Evolutionary conservation across 1,284 basidiomycete species (phyloP).

Genomic region (Ceratobasidium sp.): DNA sequence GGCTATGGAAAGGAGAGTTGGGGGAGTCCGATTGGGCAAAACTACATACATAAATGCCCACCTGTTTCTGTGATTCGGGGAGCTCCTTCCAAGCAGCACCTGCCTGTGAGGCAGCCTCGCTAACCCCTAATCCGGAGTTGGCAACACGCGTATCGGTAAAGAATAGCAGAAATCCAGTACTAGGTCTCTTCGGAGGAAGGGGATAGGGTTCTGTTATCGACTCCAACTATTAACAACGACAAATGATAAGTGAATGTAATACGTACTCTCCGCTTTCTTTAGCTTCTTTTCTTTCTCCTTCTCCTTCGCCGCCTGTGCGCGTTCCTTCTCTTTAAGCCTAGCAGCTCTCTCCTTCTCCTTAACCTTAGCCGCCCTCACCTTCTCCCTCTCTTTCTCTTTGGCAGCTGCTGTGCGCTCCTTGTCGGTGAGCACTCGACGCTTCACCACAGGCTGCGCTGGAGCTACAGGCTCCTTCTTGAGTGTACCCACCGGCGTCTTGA

Average conservation of each 20-base stretch:
- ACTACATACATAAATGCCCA: neutral
- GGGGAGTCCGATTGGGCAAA: neutral
- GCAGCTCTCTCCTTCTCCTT: conserved; percentile 1
- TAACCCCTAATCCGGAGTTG: neutral
- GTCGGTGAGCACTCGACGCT: conserved; percentile 1
- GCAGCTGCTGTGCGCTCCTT: neutral
- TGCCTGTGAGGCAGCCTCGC: neutral
- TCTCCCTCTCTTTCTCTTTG: conserved; percentile 5
- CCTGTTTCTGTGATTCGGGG: conserved; percentile 9
- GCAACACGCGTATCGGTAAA: neutral
- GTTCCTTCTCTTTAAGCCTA: conserved; percentile 10
- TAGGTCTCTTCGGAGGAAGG: conserved; percentile 6
- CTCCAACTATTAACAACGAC: neutral
- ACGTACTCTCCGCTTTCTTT: conserved; percentile 9
- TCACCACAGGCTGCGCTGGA: neutral
- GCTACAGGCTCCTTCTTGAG: conserved; percentile 1
- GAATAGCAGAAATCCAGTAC: neutral
- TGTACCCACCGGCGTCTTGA: neutral
- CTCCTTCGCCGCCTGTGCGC: neutral
- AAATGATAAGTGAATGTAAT: neutral
- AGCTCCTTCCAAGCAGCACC: conserved; percentile 20
- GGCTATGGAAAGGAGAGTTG: neutral
- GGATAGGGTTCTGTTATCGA: conserved; percentile 13
- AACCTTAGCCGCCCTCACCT: neutral
- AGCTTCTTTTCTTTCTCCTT: neutral